Base-by-base conservation (phyloP, 257 asterid species). In the Scutellaria minor region DNA sequence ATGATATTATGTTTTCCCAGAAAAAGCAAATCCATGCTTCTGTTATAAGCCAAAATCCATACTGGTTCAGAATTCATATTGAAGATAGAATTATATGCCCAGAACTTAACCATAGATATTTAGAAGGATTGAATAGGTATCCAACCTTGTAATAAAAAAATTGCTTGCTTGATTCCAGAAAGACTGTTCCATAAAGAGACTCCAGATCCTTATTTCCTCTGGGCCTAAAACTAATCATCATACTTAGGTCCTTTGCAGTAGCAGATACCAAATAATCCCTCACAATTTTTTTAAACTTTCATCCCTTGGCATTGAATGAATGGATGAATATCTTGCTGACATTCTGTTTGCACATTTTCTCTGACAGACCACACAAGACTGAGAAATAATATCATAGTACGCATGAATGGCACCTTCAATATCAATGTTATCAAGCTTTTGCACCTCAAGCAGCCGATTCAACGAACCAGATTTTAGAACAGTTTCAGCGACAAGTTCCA, bases 341-440 rank as follows among this genome's bases (percentile, higher is more conserved):
- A 69, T 27, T 75, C 77, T 79, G 15, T 70, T 78, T 73, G 77
- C 81, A 76, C 79, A 82, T 71, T 72, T 77, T 68, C 56, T 72
- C 50, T 48, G 81, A 76, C 98, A 95, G 66, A 87, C 88, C 68
- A 8, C 10, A 70, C 99, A 95, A 70, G 92, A 91, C 79, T 85
- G 79, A 72, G 92, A 85, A 70, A 85, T 77, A 62, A 92, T 27
- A 50, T 92, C 85, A 75, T 92, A 92, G 79, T 95, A 95, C 59
- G 88, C 92, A 80, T 95, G 99, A 81, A 92, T 90, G 40, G 95
- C 96, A 40, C 97, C 99, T 86, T 95, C 99, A 50, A 92, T 83
- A 73, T 95, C 99, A 57, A 84, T 50, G 45, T 57, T 56, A 81
- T 95, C 99, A 40, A 87, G 93, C 83, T 87, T 95, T 81, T 95